phyloP scores from a whole-genome alignment of 2,329 filamentous ascomycete genomes.

The Cladophialophora chaetospira region DNA sequence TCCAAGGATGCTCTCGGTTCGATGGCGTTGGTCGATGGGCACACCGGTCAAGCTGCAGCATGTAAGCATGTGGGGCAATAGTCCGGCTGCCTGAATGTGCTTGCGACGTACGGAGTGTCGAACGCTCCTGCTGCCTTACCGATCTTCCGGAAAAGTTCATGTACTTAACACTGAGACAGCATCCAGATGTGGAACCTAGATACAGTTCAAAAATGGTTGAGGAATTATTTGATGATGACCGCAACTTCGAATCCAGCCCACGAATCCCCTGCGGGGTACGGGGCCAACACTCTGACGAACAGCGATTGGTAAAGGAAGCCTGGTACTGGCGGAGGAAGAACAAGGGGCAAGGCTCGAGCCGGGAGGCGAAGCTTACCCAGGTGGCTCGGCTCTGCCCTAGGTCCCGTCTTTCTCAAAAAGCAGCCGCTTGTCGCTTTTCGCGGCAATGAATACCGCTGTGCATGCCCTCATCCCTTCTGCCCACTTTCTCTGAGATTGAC shows the following conservation, averaged over 20 bases:
- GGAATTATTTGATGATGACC: too few relatives aligned
- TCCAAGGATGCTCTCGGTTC: not conserved
- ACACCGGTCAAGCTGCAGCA: slow-evolving; percentile 9
- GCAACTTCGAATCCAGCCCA: too few relatives aligned
- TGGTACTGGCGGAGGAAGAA: not conserved
- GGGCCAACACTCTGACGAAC: too few relatives aligned
- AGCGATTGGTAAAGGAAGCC: too few relatives aligned
- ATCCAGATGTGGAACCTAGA: too few relatives aligned
- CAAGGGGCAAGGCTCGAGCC: not conserved
- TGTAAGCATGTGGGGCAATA: not conserved
- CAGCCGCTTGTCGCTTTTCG: not conserved
- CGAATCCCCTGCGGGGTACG: too few relatives aligned
- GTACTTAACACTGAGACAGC: too few relatives aligned
- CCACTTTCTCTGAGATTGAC: not conserved
- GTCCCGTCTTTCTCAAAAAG: slow-evolving; percentile 7
- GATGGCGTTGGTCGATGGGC: not conserved
- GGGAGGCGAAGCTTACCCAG: slow-evolving; percentile 3
- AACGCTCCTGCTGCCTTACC: too few relatives aligned
- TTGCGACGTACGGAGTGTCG: too few relatives aligned
- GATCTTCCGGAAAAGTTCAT: too few relatives aligned
- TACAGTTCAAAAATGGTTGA: too few relatives aligned
- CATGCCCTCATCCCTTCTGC: not conserved
- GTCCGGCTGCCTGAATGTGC: not conserved
- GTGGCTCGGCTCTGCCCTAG: slow-evolving; percentile 16
- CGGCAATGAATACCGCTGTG: not conserved